These are phyloP conservation scores for Piper betle DNA, from an alignment of 164 flowering plant genomes.

Conservation along the genomic window DNA sequence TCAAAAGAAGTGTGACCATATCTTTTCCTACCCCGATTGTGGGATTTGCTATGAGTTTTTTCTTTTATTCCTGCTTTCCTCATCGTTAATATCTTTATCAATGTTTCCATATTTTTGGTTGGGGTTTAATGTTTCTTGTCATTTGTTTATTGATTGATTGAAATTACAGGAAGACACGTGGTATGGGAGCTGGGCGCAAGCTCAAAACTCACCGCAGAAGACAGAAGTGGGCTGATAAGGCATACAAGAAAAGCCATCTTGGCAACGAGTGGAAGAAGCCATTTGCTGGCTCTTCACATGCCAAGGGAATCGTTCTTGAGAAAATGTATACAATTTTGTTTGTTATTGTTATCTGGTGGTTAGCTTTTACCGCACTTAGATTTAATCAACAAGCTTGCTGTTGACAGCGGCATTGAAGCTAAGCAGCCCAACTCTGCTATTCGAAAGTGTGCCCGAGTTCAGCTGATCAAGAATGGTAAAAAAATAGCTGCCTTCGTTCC, in stretches of 20 bases:
- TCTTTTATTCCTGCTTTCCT: too few relatives aligned
- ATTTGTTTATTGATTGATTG: not conserved
- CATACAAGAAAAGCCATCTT: conserved; percentile 27
- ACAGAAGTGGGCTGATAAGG: conserved; percentile 25
- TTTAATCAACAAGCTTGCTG: not conserved
- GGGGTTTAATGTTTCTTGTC: not conserved
- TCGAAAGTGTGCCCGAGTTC: conserved; percentile 25
- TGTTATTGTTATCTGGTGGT: not conserved
- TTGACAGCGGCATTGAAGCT: conserved; percentile 23
- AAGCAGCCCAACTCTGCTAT: conserved; percentile 29
- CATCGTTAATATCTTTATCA: too few relatives aligned
- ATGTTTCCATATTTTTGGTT: not conserved
- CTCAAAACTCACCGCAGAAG: conserved; percentile 24
- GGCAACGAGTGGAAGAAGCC: conserved; percentile 31
- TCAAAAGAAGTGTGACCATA: too few relatives aligned
- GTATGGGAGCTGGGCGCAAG: conserved; percentile 35
- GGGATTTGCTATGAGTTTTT: too few relatives aligned
- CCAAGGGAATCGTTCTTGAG: conserved; percentile 28
- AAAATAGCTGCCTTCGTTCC: conserved; percentile 28
- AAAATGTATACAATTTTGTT: conserved; percentile 12
- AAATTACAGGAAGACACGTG: conserved; percentile 21
- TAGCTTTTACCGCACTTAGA: not conserved
- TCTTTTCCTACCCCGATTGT: too few relatives aligned
- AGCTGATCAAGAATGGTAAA: conserved; percentile 23
- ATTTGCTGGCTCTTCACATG: conserved; percentile 27